Conservation (phyloP, 1,139 yeast species). For the Magnusiomyces tetraspermus region DNA sequence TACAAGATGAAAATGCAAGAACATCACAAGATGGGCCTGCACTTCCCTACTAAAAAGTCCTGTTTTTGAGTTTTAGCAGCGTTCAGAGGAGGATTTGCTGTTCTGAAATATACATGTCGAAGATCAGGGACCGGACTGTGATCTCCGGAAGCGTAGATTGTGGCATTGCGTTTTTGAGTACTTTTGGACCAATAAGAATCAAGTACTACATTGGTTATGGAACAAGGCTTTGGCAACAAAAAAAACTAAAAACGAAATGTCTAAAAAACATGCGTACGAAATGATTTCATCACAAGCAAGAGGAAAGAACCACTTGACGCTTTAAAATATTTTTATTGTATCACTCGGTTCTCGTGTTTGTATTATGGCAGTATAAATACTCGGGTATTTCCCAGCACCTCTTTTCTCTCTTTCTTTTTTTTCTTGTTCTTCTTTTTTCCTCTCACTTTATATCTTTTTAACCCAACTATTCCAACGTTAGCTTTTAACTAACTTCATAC, state of each 20-base stretch:
- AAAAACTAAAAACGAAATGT: too few relatives aligned
- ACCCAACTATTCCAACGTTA: not conserved
- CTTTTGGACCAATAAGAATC: conserved; percentile 12
- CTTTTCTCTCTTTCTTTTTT: conserved; percentile 15
- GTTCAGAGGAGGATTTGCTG: conserved; percentile 4
- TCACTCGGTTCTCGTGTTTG: not conserved
- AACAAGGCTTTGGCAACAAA: too few relatives aligned
- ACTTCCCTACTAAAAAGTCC: conserved; percentile 4
- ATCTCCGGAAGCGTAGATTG: conserved; percentile 11
- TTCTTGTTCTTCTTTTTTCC: conserved; percentile 15
- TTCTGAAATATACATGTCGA: conserved; percentile 5
- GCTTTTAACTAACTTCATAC: not conserved
- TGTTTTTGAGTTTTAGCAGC: not conserved
- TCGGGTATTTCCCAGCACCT: not conserved
- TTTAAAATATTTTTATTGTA: not conserved
- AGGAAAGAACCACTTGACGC: not conserved
- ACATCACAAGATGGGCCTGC: not conserved
- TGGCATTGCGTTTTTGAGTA: conserved; percentile 12
- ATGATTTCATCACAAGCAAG: not conserved
- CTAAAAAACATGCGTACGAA: too few relatives aligned
- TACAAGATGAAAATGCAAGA: not conserved
- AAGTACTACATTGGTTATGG: too few relatives aligned
- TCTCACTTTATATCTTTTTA: not conserved
- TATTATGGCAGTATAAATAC: not conserved
- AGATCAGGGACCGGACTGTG: conserved; percentile 9